These are phyloP conservation scores for Cryptosporidium sp. DNA, from an alignment of 169 alveolate genomes.

Conservation along the genomic window DNA sequence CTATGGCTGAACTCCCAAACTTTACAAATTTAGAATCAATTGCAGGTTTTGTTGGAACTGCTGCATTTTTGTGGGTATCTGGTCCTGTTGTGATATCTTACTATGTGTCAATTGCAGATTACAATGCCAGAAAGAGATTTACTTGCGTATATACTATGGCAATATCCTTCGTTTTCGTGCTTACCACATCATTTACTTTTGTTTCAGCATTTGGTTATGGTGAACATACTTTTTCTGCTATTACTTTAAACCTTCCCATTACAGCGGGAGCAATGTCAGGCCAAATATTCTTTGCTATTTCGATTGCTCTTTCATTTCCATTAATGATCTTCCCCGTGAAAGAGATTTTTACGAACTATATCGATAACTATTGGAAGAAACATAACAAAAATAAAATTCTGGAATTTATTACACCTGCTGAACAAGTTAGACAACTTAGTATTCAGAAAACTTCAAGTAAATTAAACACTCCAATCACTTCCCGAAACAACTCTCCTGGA, in stretches of 20 bases:
- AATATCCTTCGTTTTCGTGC: constrained; percentile 17
- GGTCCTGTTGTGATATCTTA: constrained; percentile 69
- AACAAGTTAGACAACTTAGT: constrained; percentile 20
- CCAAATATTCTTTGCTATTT: constrained; percentile 43
- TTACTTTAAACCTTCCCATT: constrained; percentile 41
- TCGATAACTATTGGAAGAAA: constrained; percentile 12
- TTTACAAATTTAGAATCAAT: constrained; percentile 41
- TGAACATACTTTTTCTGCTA: constrained; percentile 34
- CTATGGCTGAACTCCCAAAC: background rate
- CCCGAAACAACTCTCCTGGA: constrained; percentile 9
- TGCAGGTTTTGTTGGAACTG: constrained; percentile 55
- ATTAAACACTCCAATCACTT: background rate
- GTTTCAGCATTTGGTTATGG: constrained; percentile 51
- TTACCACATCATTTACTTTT: constrained; percentile 17
- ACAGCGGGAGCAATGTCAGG: constrained; percentile 58
- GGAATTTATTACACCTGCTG: constrained; percentile 41
- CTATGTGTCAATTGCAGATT: constrained; percentile 55
- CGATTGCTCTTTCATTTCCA: constrained; percentile 50
- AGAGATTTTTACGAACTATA: constrained; percentile 44
- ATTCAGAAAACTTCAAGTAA: constrained; percentile 10
- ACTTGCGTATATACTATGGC: constrained; percentile 23
- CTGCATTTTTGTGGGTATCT: constrained; percentile 68
- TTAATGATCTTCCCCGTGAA: constrained; percentile 56
- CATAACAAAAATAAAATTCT: constrained; percentile 19
- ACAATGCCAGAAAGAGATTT: constrained; percentile 17